These are phyloP conservation scores for Beta corolliflora DNA, from an alignment of 179 eudicot species.

Conservation along the genomic window DNA sequence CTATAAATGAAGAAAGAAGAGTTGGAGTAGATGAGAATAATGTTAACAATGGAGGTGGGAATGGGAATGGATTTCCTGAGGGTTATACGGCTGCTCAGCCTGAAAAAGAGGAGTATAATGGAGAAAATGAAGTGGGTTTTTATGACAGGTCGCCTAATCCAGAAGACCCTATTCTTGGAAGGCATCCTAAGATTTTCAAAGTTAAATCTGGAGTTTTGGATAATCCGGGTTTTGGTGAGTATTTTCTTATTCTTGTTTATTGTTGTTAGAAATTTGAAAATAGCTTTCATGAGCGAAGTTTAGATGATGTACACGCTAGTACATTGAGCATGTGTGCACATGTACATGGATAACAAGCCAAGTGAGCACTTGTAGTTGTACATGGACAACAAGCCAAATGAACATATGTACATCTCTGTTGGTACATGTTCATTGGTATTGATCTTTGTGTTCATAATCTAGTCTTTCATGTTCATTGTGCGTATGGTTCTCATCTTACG, in stretches of 20 bases:
- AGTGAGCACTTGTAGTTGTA: too few species aligned
- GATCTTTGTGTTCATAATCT: too few species aligned
- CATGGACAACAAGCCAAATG: too few species aligned
- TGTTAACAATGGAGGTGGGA: slow-evolving; percentile 25
- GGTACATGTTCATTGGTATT: too few species aligned
- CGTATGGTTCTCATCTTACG: too few species aligned
- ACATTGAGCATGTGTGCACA: too few species aligned
- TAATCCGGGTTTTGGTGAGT: slow-evolving; percentile 83
- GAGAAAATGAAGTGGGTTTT: slow-evolving; percentile 34
- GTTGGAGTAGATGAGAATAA: slow-evolving; percentile 23
- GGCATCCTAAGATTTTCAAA: slow-evolving; percentile 36
- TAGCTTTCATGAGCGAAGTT: too few species aligned
- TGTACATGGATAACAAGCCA: too few species aligned
- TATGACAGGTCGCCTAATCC: slow-evolving; percentile 34
- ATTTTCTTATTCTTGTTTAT: slow-evolving; percentile 17
- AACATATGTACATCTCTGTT: too few species aligned
- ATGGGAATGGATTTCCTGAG: slow-evolving; percentile 16
- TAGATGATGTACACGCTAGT: too few species aligned
- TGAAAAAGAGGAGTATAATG: slow-evolving; percentile 30
- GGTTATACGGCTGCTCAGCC: slow-evolving; percentile 22
- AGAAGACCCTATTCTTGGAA: slow-evolving; percentile 52
- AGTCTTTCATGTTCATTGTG: too few species aligned
- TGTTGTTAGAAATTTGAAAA: background rate
- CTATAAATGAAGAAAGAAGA: slow-evolving; percentile 27
- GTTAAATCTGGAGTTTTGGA: slow-evolving; percentile 72